phyloP scores from a whole-genome alignment of 129 eudicot genomes.

The Heracleum sosnowskyi region DNA sequence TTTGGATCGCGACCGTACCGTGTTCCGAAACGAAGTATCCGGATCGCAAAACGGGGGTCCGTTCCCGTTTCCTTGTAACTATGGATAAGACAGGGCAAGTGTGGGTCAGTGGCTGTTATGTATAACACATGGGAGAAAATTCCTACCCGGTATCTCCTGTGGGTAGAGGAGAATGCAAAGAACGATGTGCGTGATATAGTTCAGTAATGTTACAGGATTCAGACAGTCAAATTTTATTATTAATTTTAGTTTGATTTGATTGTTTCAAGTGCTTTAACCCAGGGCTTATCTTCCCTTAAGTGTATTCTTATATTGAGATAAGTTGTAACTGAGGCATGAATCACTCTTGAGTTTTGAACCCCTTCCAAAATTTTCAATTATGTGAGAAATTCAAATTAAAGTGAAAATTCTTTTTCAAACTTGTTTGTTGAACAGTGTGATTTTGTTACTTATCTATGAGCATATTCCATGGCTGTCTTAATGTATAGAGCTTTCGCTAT shows the following conservation, averaged over 20 bases:
- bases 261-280: neutral
- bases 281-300: slow-evolving; percentile 7
- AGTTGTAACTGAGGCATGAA: neutral
- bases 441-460: neutral
- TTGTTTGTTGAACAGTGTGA: neutral
- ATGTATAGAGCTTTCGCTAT: neutral
- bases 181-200: neutral
- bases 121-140: neutral
- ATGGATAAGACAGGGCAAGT: neutral
- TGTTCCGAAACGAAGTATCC: no score
- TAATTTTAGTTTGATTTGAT: neutral
- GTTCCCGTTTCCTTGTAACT: no score
- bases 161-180: neutral
- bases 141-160: neutral
- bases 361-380: neutral
- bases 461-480: neutral
- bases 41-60: no score
- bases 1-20: no score
- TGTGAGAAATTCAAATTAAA: neutral
- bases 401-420: neutral
- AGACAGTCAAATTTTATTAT: no score
- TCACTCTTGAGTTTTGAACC: neutral
- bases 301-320: neutral
- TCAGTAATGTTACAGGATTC: neutral
- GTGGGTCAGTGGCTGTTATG: neutral